Percentiles rank a stretch among this genome's conserved stretches.
These are phyloP conservation scores for Saururus chinensis DNA, from an alignment of 164 flowering plant species.

Conservation along the genomic window DNA sequence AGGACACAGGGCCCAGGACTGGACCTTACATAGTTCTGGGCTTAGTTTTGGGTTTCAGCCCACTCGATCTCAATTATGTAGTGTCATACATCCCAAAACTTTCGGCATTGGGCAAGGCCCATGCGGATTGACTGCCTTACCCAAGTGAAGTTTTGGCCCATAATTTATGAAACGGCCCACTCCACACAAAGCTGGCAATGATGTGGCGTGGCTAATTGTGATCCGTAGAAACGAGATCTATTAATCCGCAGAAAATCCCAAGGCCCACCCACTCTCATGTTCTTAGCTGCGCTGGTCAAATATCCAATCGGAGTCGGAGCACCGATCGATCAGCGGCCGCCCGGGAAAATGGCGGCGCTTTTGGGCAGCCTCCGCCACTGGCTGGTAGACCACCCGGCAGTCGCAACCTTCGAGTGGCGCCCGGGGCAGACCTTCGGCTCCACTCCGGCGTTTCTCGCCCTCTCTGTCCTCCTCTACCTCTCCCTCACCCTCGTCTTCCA, in stretches of 20 bases:
- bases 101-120: too few relatives aligned
- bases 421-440: constrained; percentile 38
- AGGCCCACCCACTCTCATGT: not conserved
- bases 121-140: too few relatives aligned
- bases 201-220: too few relatives aligned
- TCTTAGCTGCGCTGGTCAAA: not conserved
- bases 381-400: constrained; percentile 52
- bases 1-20: too few relatives aligned
- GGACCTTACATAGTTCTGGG: too few relatives aligned
- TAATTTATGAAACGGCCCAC: too few relatives aligned
- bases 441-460: constrained; percentile 42
- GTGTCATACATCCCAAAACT: too few relatives aligned
- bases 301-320: not conserved
- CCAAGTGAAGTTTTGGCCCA: too few relatives aligned
- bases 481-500: constrained; percentile 37
- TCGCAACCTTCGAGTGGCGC: constrained; percentile 52
- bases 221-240: too few relatives aligned
- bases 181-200: too few relatives aligned
- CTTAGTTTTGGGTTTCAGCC: too few relatives aligned
- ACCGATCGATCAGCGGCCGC: not conserved
- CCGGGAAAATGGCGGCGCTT: constrained; percentile 4
- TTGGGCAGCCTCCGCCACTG: constrained; percentile 24
- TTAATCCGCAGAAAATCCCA: not conserved
- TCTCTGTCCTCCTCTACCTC: constrained; percentile 18
- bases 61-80: too few relatives aligned